Conservation (phyloP, 2,329 filamentous ascomycete species). For the Pseudopithomyces chartarum region DNA sequence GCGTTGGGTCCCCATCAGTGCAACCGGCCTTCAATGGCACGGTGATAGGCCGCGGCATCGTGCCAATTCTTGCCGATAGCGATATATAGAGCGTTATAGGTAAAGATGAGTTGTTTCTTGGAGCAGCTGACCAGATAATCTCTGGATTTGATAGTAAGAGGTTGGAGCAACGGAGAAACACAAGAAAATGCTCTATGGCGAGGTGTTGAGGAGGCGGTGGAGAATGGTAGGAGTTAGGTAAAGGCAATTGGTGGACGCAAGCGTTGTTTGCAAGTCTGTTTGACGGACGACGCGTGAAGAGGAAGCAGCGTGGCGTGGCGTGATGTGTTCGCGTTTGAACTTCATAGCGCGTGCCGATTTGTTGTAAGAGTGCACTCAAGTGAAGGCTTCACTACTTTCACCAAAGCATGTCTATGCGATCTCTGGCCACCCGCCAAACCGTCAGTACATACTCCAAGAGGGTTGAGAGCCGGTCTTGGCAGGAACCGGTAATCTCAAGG, state of each 20-base stretch:
- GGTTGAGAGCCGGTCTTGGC: background rate
- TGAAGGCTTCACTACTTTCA: background rate
- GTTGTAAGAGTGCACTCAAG: background rate
- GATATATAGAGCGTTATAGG: no score
- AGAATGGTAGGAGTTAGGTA: background rate
- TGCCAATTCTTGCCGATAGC: background rate
- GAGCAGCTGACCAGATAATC: no score
- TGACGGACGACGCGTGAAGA: background rate
- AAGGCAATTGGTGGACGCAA: background rate
- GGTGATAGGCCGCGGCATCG: conserved; percentile 12
- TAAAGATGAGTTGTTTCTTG: no score
- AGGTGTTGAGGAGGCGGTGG: background rate
- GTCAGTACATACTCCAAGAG: background rate
- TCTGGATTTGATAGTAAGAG: no score
- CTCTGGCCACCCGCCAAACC: background rate
- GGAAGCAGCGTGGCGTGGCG: background rate
- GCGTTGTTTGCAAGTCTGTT: background rate
- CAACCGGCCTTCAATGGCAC: conserved; percentile 32
- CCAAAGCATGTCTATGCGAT: background rate
- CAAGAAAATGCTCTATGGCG: background rate
- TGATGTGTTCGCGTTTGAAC: background rate
- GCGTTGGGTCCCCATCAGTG: conserved; percentile 42
- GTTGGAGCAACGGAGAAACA: no score
- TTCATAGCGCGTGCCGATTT: background rate
- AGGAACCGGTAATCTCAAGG: background rate